Evolutionary conservation across 1,284 basidiomycete genomes (phyloP).

Genomic region (Pisolithus thermaeus): DNA sequence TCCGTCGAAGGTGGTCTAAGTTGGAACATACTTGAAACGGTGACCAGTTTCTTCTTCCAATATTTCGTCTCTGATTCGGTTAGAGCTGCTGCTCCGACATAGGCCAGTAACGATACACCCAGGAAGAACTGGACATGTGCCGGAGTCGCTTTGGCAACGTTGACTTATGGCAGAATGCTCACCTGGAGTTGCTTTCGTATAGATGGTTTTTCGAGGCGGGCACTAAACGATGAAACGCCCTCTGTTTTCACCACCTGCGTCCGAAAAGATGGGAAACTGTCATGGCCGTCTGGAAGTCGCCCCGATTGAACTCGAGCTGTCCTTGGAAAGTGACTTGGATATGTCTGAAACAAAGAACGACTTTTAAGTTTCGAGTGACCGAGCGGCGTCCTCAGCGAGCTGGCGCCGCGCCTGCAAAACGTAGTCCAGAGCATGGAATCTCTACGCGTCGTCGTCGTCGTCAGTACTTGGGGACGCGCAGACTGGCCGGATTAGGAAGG

Average conservation of each 20-base stretch:
- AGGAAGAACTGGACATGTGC: slow-evolving; percentile 28
- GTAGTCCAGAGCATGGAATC: slow-evolving; percentile 20
- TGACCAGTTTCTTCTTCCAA: slow-evolving; percentile 27
- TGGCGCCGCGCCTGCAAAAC: slow-evolving; percentile 16
- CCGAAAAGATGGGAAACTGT: slow-evolving; percentile 18
- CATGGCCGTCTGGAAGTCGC: background rate
- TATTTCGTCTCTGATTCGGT: slow-evolving; percentile 36
- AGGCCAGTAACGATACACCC: slow-evolving; percentile 29
- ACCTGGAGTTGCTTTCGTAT: slow-evolving; percentile 37
- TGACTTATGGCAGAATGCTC: slow-evolving; percentile 11
- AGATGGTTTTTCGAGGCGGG: slow-evolving; percentile 31
- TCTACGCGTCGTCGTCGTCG: background rate
- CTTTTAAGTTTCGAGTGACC: slow-evolving; percentile 1
- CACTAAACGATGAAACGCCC: slow-evolving; percentile 29
- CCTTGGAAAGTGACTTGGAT: slow-evolving; percentile 19
- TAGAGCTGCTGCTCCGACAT: slow-evolving; percentile 28
- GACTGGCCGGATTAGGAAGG: background rate
- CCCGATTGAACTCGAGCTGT: slow-evolving; percentile 11
- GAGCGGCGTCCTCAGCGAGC: slow-evolving; percentile 12
- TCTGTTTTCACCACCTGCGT: slow-evolving; percentile 23
- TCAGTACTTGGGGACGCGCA: background rate
- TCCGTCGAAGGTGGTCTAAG: slow-evolving; percentile 28
- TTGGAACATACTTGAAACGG: slow-evolving; percentile 22
- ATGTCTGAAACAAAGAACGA: slow-evolving; percentile 19
- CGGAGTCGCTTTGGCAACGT: background rate